Evolutionary conservation across 108 stramenopile genomes (phyloP), one percentile per base, ranked within the genome.

Genomic region (Skeletonema menzelii): DNA sequence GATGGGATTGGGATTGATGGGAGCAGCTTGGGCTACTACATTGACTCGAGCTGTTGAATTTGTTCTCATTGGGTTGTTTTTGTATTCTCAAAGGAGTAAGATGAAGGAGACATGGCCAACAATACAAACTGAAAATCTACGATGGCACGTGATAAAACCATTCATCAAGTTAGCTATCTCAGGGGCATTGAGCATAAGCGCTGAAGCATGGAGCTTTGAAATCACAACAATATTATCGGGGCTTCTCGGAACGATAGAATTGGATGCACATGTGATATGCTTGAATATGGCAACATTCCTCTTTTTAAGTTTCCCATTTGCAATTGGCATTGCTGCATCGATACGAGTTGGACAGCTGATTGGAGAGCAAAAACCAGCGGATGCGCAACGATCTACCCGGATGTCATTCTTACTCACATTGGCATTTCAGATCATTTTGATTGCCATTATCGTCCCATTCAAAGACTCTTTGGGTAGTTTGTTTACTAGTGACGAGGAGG

Each of bases 21-120:
- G 82, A 1, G 77, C 82, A 44, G 77, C 82, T 13, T 83, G 82
- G 82, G 82, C 82, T 13, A 79, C 82, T 12, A 75, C 77, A 8
- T 58, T 83, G 55, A 83, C 82, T n/a, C 49, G 82, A 27, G 13
- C 67, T 4, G 30, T 56, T 0, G 73, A 83, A 26, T 59, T 83
- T 31, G 4, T 79, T 14, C 31, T 75, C 22, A 63, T 83, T 27
- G 27, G 13, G n/a, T 34, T 65, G n/a, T 82, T 73, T 37, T 68
- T 82, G 56, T 42, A 22, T 22, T 34, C 34, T 17, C 61, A 68
- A 22, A 72, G 27, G 55, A 32, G 59, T 4, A 27, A 37, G n/a
- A 34, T 82, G 30, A 19, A 68, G 20, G 55, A 63, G 20, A 82
- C 81, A 3, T 76, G 75, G 72, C 81, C 81, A 35, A 62, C 13